These are phyloP conservation scores for Papiliotrema terrestris DNA, from an alignment of 1,284 basidiomycete genomes.

Conservation along the genomic window DNA sequence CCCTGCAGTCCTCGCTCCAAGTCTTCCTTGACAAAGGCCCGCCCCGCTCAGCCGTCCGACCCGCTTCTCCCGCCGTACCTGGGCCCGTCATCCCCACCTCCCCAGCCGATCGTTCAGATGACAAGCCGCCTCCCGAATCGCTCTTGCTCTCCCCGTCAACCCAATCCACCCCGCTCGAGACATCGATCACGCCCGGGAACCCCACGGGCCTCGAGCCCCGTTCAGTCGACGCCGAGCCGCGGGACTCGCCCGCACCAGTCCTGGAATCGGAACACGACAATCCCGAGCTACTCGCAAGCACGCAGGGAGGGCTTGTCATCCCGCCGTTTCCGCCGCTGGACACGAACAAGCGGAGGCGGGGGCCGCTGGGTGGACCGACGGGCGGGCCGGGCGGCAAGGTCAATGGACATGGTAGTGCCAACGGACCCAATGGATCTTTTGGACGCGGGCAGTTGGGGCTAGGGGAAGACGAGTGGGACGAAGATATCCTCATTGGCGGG, in stretches of 20 bases:
- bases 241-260: slow-evolving; percentile 11
- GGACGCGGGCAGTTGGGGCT: neutral
- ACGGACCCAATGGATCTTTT: no score
- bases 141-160: slow-evolving; percentile 42
- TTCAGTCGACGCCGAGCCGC: slow-evolving; percentile 47
- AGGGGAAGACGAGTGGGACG: slow-evolving; percentile 43
- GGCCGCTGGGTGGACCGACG: neutral
- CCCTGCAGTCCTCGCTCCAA: slow-evolving; percentile 18
- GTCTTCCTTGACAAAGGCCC: slow-evolving; percentile 20
- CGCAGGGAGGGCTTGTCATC: slow-evolving; percentile 65
- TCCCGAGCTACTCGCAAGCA: slow-evolving; percentile 37
- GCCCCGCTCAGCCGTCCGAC: slow-evolving; percentile 14
- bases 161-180: slow-evolving; percentile 19
- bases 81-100: slow-evolving; percentile 5
- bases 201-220: slow-evolving; percentile 26
- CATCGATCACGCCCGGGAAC: slow-evolving; percentile 26
- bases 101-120: neutral
- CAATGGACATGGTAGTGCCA: slow-evolving; percentile 3
- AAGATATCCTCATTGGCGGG: slow-evolving; percentile 48
- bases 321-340: slow-evolving; percentile 70
- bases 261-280: neutral
- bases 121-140: slow-evolving; percentile 18
- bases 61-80: slow-evolving; percentile 8
- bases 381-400: neutral
- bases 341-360: slow-evolving; percentile 53